Percentiles rank a stretch among this genome's conserved stretches.
Conservation (phyloP, 2,329 filamentous ascomycete species). For the Colletotrichum sp. region DNA sequence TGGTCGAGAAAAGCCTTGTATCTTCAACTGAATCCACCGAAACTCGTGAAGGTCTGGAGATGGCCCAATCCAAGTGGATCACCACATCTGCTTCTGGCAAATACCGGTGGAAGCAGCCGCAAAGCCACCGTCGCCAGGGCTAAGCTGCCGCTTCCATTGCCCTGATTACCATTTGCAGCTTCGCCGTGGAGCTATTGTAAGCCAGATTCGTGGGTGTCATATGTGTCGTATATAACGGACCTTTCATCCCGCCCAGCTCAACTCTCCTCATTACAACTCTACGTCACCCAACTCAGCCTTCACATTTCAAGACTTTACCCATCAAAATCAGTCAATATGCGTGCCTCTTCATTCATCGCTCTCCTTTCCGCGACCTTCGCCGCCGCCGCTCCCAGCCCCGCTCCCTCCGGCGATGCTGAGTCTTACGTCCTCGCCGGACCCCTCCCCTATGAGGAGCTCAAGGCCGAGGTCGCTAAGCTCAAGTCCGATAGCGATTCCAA, state of each 20-base stretch:
- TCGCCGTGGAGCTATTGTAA: not conserved
- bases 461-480: not conserved
- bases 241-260: not conserved
- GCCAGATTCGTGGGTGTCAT: no score
- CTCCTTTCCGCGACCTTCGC: not conserved
- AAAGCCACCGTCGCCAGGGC: not conserved
- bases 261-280: not conserved
- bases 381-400: not conserved
- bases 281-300: not conserved
- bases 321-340: not conserved
- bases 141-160: not conserved
- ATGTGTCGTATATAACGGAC: not conserved
- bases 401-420: not conserved
- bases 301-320: not conserved
- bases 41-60: not conserved
- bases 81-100: not conserved
- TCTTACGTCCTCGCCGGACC: not conserved
- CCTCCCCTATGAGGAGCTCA: not conserved
- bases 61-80: not conserved
- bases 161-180: rapidly evolving
- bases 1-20: not conserved
- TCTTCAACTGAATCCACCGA: not conserved
- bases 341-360: not conserved
- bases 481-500: not conserved
- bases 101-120: not conserved